A percentile compares a stretch with the other conserved stretches of the same genome.
Evolutionary conservation across 345 rosid species (phyloP).

Genomic region (Citrus glauca): DNA sequence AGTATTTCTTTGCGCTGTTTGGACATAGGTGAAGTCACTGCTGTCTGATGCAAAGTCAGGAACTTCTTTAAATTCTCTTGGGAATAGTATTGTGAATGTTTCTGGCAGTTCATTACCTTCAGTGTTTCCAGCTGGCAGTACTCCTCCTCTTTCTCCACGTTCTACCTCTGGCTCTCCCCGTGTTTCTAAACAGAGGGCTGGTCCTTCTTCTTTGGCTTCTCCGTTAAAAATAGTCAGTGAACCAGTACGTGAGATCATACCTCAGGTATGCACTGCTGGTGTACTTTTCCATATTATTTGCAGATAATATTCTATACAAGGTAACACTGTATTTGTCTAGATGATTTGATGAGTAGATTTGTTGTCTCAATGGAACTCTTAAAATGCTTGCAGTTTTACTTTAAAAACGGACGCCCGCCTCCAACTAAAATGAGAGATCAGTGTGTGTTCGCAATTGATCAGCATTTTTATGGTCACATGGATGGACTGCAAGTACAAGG

Average conservation of each 20-base stretch:
- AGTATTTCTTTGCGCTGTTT: not conserved
- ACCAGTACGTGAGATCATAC: conserved; percentile 76
- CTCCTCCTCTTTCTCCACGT: conserved; percentile 97
- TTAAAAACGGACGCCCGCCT: conserved; percentile 82
- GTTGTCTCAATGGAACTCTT: not conserved
- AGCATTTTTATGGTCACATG: conserved; percentile 56
- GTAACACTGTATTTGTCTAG: not conserved
- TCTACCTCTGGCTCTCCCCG: conserved; percentile 93
- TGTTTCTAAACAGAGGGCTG: conserved; percentile 57
- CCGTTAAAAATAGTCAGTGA: conserved; percentile 75
- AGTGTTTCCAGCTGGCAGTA: conserved; percentile 89
- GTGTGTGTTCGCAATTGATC: conserved; percentile 58
- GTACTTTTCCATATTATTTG: not conserved
- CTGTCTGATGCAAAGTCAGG: conserved; percentile 78
- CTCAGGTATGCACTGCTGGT: conserved; percentile 59
- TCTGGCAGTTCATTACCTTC: conserved; percentile 76
- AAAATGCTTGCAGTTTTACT: conserved; percentile 73
- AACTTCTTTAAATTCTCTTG: conserved; percentile 60
- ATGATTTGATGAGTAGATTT: not conserved
- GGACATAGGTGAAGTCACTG: conserved; percentile 61
- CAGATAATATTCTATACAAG: not conserved
- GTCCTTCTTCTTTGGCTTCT: conserved; percentile 83
- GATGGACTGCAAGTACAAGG: conserved; percentile 79
- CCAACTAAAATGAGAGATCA: conserved; percentile 74
- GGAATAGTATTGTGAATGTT: conserved; percentile 55